Evolutionary conservation across 345 rosid genomes (phyloP), one percentile per base, ranked within the genome.

Genomic region (Trapa incisa): DNA sequence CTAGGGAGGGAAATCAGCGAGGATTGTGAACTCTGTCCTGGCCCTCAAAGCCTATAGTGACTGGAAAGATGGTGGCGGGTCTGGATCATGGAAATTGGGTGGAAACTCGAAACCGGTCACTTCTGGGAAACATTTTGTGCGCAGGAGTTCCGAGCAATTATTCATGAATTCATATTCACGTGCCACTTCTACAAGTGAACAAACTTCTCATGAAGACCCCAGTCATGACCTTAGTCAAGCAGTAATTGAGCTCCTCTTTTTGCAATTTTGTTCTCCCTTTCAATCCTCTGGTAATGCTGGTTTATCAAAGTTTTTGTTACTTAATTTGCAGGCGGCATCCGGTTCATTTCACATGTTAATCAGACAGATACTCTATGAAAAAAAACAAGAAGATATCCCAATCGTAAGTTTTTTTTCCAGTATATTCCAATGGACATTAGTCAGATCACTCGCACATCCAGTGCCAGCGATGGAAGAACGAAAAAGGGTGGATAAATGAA

Each of bases 31-130:
- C 65, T 81, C 85, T 79, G 89, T 88, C 70, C 84, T 93, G 75
- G 95, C 97, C 0, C 83, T 90, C 50, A 90, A 93, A 75, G 84
- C 97, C 54, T 93, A 87, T 52, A 66, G 75, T 52, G 96, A 87
- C 39, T 90, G 98, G 97, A 93, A 87, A 77, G 78, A 78, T 58
- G 77, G 71, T 36, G 97, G 95, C 75, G 97, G 80, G 47, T 68
- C 65, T 63, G 95, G 97, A 61, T 68, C 83, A 0, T 90, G 89
- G 92, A 90, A 87, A 68, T 81, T 78, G 58, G 84, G 80, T 37
- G 85, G 77, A 62, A 89, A 72, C 69, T 67, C 72, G 65, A 94
- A 85, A 64, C 81, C 84, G 32, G 36, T 72, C 47, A 45, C 71
- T 37, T 76, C 76, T 14, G 80, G 73, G 41, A 91, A 84, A 70